Evolutionary conservation across 129 eudicot genomes (phyloP), one percentile per base, ranked within the genome.

Genomic region (Saussurea involucrata): DNA sequence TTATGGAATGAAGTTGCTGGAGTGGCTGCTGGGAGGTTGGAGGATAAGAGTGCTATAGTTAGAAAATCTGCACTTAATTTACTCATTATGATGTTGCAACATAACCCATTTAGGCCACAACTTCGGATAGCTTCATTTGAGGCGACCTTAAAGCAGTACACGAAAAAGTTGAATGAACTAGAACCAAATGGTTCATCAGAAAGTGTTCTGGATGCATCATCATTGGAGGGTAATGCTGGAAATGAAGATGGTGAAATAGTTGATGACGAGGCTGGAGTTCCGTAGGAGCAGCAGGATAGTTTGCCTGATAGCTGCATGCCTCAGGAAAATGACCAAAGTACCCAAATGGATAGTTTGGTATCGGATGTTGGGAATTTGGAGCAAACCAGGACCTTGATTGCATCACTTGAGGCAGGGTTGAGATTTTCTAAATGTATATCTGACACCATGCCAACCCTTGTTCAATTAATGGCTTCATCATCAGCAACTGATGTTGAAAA

Each of bases 81-180:
- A 64, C 89, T 95, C 27, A 95, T 95, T 63, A 86, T 88, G 86
- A 95, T 95, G 98, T 77, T 95, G 83, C 98, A 95, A 81, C 98
- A 95, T 82, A 95, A 95, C 66, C 98, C 98, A 17, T 95, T 95
- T 82, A 97, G 98, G 29, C 98, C 98, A 63, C 98, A 91, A 82
- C 90, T 95, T 40, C 89, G 92, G 37, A 72, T 78, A 80, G 78
- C 89, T 76, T 91, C 98, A 80, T 95, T 95, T 89, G 96, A 89
- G 79, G 97, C 92, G 75, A 91, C 98, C 4, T 57, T 95, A 37
- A 94, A 89, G 57, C 87, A 91, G 80, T 95, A 95, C 88, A 91
- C 83, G 74, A 95, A 91, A 89, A 95, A 92, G 84, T 89, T 95
- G 60, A 85, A 78, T 81, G 96, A 89, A 63, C 92, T 95, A 72